These are phyloP conservation scores for Coleophoma eucalyptorum DNA, from an alignment of 2,329 filamentous ascomycete genomes.

Conservation along the genomic window DNA sequence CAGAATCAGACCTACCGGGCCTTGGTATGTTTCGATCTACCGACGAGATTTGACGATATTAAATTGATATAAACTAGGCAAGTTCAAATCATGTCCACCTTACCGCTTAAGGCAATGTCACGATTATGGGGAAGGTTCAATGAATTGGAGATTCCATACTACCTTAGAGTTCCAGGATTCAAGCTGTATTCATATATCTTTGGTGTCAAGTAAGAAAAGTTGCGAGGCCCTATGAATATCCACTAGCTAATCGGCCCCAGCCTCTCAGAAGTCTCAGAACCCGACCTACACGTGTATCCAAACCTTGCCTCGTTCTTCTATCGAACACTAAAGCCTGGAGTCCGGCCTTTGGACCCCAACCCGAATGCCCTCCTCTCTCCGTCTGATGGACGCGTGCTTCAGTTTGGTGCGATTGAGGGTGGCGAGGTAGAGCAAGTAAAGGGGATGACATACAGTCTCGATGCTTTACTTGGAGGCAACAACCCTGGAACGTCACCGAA, in stretches of 20 bases:
- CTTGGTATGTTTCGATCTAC: constrained; percentile 44
- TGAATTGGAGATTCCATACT: constrained; percentile 67
- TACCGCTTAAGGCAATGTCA: constrained; percentile 69
- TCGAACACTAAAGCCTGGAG: constrained; percentile 84
- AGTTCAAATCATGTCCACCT: constrained; percentile 70
- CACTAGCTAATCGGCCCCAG: constrained; percentile 32
- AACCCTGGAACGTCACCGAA: constrained; percentile 38
- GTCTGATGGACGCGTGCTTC: constrained; percentile 84
- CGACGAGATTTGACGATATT: background rate
- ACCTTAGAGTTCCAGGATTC: constrained; percentile 68
- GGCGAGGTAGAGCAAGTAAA: constrained; percentile 98
- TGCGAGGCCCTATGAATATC: too few relatives aligned
- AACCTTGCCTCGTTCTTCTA: constrained; percentile 98
- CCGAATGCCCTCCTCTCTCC: constrained; percentile 80
- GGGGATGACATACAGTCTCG: constrained; percentile 95
- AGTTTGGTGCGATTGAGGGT: constrained; percentile 87
- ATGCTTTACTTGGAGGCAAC: constrained; percentile 78
- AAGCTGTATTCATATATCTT: constrained; percentile 72
- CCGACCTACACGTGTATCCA: constrained; percentile 83
- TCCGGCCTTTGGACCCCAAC: constrained; percentile 78
- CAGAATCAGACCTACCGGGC: constrained; percentile 61
- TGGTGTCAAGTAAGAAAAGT: constrained; percentile 54
- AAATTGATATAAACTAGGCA: constrained; percentile 40
- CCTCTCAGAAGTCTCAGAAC: constrained; percentile 81
- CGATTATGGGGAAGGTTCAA: constrained; percentile 72